Evolutionary conservation across 495 filamentous ascomycete species (phyloP).

Genomic region (Annulohypoxylon bovei): DNA sequence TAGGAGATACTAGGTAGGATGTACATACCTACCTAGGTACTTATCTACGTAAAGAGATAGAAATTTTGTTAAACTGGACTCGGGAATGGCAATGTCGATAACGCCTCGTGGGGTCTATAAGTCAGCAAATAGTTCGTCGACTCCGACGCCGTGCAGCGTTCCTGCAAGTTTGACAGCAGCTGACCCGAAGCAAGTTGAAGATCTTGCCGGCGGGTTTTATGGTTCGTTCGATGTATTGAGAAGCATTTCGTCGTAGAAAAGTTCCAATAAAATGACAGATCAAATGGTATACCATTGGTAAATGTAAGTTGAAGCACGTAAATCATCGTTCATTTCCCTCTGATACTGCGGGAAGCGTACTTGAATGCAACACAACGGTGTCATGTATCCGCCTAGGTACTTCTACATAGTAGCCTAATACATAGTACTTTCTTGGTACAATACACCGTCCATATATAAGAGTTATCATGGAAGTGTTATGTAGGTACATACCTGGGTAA

Average conservation of each 20-base stretch:
- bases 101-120: conserved; percentile 33
- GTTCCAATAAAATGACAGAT: conserved; percentile 8
- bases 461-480: too few relatives aligned
- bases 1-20: background rate
- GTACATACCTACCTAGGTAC: background rate
- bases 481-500: too few relatives aligned
- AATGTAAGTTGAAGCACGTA: conserved; percentile 10
- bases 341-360: conserved; percentile 22
- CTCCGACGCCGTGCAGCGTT: conserved; percentile 44
- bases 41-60: background rate
- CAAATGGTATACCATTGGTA: conserved; percentile 5
- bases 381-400: background rate
- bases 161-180: conserved; percentile 48
- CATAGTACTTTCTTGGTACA: conserved; percentile 14
- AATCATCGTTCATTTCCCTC: conserved; percentile 36
- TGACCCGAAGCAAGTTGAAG: background rate
- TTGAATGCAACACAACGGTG: conserved; percentile 16
- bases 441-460: background rate
- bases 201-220: conserved; percentile 11
- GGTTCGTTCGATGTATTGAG: background rate
- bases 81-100: conserved; percentile 10
- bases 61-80: conserved; percentile 3
- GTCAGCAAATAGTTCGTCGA: conserved; percentile 37
- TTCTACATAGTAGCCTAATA: conserved; percentile 19
- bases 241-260: background rate